These are phyloP conservation scores for Trichocomaceae sp. DNA, from an alignment of 2,329 filamentous ascomycete genomes.

Conservation along the genomic window DNA sequence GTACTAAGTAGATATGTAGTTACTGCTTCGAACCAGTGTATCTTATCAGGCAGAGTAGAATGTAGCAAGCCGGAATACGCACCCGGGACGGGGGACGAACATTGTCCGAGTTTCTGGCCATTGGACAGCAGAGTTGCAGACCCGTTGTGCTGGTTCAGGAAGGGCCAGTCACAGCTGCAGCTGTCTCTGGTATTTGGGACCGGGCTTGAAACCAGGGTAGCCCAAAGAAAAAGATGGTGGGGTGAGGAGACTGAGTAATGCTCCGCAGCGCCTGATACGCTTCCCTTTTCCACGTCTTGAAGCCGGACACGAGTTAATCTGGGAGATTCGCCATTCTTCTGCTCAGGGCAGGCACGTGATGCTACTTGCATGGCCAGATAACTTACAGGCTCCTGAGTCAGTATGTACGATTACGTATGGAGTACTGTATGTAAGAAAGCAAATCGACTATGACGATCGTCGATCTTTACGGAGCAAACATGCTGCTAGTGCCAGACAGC, in stretches of 20 bases:
- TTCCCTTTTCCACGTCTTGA: neutral
- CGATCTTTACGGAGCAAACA: neutral
- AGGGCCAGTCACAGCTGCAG: neutral
- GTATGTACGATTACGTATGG: neutral
- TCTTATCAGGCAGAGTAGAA: neutral
- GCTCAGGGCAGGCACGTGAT: neutral
- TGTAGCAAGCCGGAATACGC: neutral
- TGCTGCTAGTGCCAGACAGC: neutral
- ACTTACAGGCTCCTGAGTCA: too few relatives aligned
- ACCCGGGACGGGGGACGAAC: neutral
- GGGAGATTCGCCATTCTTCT: too few relatives aligned
- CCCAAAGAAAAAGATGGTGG: neutral
- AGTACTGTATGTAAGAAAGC: too few relatives aligned
- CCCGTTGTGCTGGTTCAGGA: neutral
- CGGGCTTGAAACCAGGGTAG: neutral
- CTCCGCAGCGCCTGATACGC: neutral
- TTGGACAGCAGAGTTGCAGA: neutral
- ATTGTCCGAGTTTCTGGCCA: conserved; percentile 1
- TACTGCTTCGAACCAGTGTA: neutral
- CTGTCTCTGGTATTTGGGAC: neutral
- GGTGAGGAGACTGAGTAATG: neutral
- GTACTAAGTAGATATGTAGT: neutral
- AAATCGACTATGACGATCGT: conserved; percentile 5
- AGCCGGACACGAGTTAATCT: neutral
- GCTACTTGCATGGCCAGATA: neutral